Percentiles rank a stretch among this genome's conserved stretches.
phyloP scores from a whole-genome alignment of 2,329 filamentous ascomycete genomes.

The Fusarium nelsonii region DNA sequence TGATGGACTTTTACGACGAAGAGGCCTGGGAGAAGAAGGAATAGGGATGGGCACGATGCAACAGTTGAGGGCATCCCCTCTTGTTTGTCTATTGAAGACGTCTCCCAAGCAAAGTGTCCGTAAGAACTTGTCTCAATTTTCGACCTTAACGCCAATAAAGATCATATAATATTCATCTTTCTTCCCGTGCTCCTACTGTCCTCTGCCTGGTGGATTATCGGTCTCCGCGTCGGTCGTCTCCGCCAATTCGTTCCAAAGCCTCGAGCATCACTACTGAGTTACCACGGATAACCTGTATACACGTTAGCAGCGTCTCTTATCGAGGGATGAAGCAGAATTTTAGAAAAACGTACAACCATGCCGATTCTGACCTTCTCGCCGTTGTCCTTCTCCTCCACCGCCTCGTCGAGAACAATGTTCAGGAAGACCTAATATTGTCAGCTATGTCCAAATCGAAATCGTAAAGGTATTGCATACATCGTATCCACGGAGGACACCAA shows the following conservation, averaged over 20 bases:
- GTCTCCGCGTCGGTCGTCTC: conserved; percentile 64
- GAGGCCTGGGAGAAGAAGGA: conserved; percentile 51
- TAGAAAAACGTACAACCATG: conserved; percentile 79
- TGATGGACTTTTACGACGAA: conserved; percentile 66
- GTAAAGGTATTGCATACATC: conserved; percentile 71
- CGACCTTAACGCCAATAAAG: conserved; percentile 54
- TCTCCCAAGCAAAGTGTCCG: conserved; percentile 40
- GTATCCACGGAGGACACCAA: conserved; percentile 93
- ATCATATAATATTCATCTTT: conserved; percentile 41
- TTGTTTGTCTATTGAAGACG: conserved; percentile 50
- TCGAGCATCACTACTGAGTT: conserved; percentile 99
- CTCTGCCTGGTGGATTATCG: conserved; percentile 23
- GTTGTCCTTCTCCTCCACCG: conserved; percentile 91
- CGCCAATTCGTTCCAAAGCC: conserved; percentile 76
- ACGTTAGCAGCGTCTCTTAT: conserved; percentile 44
- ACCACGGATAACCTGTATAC: conserved; percentile 84
- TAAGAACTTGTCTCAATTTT: conserved; percentile 46
- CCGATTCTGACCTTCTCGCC: conserved; percentile 91
- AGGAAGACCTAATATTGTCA: conserved; percentile 81
- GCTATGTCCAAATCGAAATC: background rate
- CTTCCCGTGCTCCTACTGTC: conserved; percentile 14
- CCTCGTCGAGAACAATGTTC: conserved; percentile 97
- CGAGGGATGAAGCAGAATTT: rapidly evolving
- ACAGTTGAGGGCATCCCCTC: conserved; percentile 41
- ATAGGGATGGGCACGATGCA: conserved; percentile 36